Conservation (phyloP, 257 asterid species). For the Apocynum venetum region DNA sequence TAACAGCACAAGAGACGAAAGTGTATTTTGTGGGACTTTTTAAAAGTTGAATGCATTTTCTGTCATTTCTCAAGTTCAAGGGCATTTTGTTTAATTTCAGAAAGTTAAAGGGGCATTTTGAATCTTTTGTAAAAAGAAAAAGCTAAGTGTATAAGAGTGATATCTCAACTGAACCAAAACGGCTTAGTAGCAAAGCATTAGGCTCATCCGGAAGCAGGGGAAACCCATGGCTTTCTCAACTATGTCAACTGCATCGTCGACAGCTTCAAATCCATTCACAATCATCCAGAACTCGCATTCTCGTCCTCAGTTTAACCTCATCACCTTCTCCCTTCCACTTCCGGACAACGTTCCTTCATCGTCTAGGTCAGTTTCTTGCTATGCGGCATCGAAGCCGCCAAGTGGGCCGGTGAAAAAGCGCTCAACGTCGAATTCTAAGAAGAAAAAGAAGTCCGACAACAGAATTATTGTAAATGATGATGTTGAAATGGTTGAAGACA, state of each 20-base stretch:
- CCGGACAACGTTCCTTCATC: neutral
- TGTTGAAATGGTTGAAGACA: conserved; percentile 23
- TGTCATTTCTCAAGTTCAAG: too few relatives aligned
- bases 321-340: neutral
- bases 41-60: too few relatives aligned
- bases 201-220: neutral
- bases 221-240: conserved; percentile 9
- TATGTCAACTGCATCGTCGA: conserved; percentile 7
- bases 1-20: too few relatives aligned
- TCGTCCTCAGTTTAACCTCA: neutral
- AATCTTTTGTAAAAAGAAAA: too few relatives aligned
- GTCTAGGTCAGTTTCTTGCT: conserved; percentile 23
- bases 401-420: conserved; percentile 38
- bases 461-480: conserved; percentile 3
- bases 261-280: conserved; percentile 20
- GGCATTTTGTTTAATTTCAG: too few relatives aligned
- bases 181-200: neutral
- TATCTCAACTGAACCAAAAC: too few relatives aligned
- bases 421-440: conserved; percentile 24
- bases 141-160: too few relatives aligned
- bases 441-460: conserved; percentile 25
- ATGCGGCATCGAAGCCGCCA: conserved; percentile 30
- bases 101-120: too few relatives aligned
- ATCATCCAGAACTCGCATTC: conserved; percentile 4
- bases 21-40: too few relatives aligned